Evolutionary conservation across 148 eudicot species (phyloP).

Genomic region (Drosera capensis): DNA sequence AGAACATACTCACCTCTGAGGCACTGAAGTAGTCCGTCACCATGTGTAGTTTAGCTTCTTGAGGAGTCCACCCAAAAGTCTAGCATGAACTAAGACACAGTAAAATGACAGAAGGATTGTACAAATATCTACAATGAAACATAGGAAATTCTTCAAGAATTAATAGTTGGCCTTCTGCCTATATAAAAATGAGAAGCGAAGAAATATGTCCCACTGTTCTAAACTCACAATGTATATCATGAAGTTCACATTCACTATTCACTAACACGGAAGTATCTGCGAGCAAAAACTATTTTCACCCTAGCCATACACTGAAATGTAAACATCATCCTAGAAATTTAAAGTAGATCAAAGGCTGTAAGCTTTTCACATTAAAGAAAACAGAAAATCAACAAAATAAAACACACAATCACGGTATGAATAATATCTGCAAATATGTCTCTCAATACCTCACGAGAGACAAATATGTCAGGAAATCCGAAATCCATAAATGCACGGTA

Average conservation of each 20-base stretch:
- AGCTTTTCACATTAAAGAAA: too few species aligned
- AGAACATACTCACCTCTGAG: conserved; percentile 49
- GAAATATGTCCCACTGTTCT: too few species aligned
- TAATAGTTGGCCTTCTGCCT: too few species aligned
- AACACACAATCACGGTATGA: not conserved
- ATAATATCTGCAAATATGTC: not conserved
- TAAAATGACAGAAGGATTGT: not conserved
- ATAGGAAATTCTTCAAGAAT: conserved; percentile 2
- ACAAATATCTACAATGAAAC: not conserved
- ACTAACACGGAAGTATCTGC: too few species aligned
- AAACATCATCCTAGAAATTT: too few species aligned
- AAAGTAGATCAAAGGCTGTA: too few species aligned
- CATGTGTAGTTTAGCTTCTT: conserved; percentile 87
- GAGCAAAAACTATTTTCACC: too few species aligned
- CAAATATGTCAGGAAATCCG: conserved; percentile 92
- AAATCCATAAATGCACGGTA: conserved; percentile 77
- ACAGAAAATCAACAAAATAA: too few species aligned
- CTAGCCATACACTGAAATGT: too few species aligned
- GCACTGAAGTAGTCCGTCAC: conserved; percentile 64
- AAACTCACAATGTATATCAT: too few species aligned
- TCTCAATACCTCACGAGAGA: conserved; percentile 86
- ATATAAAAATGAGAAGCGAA: too few species aligned
- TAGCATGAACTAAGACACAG: conserved; percentile 9
- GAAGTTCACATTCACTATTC: too few species aligned
- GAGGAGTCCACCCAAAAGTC: conserved; percentile 87